Percentiles rank a stretch among this genome's conserved stretches.
phyloP scores from a whole-genome alignment of 345 rosid species.

The Brassica carinata region DNA sequence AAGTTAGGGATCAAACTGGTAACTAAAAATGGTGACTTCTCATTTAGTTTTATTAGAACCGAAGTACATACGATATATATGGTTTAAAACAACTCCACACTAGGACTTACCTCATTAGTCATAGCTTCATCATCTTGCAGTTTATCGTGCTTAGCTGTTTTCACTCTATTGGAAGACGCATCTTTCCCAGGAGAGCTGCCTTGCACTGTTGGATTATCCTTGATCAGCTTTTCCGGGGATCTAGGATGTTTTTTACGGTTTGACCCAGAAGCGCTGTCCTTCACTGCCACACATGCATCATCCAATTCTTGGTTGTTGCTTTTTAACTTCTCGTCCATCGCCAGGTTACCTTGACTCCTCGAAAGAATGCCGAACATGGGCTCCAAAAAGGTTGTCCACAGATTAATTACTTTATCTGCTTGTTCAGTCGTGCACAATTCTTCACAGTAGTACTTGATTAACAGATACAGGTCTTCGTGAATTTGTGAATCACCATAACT shows the following conservation, averaged over 20 bases:
- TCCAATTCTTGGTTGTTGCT: conserved; percentile 46
- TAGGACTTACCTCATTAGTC: conserved; percentile 53
- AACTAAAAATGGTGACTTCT: neutral
- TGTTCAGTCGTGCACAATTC: conserved; percentile 85
- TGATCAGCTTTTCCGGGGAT: conserved; percentile 58
- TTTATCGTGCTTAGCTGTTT: conserved; percentile 38
- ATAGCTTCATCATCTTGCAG: conserved; percentile 47
- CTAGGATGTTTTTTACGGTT: conserved; percentile 56
- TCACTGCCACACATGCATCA: conserved; percentile 53
- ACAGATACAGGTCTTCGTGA: conserved; percentile 87
- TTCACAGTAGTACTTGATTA: conserved; percentile 85
- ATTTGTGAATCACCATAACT: conserved; percentile 71
- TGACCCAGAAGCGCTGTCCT: conserved; percentile 43
- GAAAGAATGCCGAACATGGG: conserved; percentile 78
- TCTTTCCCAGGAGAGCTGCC: conserved; percentile 59
- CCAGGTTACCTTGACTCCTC: conserved; percentile 73
- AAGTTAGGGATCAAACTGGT: neutral
- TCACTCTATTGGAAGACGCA: conserved; percentile 18
- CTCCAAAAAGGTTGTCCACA: conserved; percentile 92
- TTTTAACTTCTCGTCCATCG: conserved; percentile 62
- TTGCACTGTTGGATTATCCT: conserved; percentile 54
- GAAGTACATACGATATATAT: conserved; percentile 8
- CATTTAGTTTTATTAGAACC: neutral
- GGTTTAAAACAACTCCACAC: neutral
- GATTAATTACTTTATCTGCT: conserved; percentile 77